phyloP scores from a whole-genome alignment of 2,329 filamentous ascomycete genomes.

The Huntiella savannae region DNA sequence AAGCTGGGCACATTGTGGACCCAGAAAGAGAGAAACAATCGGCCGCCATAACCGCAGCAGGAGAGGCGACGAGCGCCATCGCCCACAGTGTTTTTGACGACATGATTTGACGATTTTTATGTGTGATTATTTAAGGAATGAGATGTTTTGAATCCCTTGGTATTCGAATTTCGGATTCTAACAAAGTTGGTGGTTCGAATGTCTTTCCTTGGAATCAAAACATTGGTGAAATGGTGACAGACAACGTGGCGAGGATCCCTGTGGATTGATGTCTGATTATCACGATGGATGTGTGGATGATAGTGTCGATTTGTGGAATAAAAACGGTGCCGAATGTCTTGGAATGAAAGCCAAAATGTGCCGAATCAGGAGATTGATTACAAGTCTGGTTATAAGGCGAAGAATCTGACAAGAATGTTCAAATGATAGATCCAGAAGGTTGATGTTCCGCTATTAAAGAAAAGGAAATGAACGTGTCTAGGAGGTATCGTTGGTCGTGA shows the following conservation, averaged over 20 bases:
- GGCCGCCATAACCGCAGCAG: conserved; percentile 7
- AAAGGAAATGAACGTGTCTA: too few relatives aligned
- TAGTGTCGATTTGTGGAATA: too few relatives aligned
- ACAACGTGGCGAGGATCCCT: not conserved
- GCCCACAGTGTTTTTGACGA: conserved; percentile 6
- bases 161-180: not conserved
- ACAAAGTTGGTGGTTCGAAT: not conserved
- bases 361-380: too few relatives aligned
- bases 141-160: not conserved
- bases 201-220: not conserved
- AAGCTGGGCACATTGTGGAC: conserved; percentile 8
- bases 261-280: not conserved
- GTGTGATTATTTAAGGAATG: not conserved
- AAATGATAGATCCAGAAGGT: too few relatives aligned
- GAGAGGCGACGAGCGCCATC: conserved; percentile 4
- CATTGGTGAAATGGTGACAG: not conserved
- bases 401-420: too few relatives aligned
- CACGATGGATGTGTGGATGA: too few relatives aligned
- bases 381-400: too few relatives aligned
- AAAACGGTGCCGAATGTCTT: too few relatives aligned
- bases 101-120: conserved; percentile 1
- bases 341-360: too few relatives aligned
- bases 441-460: too few relatives aligned
- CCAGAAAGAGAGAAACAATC: conserved; percentile 9
- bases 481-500: too few relatives aligned